A percentile compares a stretch with the other conserved stretches of the same genome.
Conservation (phyloP, 495 filamentous ascomycete species). For the Xylaria cubensis region DNA sequence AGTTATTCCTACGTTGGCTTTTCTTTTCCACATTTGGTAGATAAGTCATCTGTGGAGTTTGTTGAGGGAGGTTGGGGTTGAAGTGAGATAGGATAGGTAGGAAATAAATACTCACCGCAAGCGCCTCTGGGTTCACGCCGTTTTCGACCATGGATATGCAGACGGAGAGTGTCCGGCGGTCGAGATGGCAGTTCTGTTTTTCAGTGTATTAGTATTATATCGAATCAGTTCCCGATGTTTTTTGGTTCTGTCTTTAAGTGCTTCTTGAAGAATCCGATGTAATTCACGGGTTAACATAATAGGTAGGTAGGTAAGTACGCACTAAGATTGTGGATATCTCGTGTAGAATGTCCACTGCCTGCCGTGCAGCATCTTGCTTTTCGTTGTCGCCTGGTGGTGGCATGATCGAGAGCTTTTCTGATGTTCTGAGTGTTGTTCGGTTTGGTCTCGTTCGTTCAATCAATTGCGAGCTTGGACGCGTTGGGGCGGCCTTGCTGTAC, state of each 20-base stretch:
- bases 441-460: background rate
- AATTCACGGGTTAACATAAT: background rate
- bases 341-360: conserved; percentile 93
- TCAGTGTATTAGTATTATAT: background rate
- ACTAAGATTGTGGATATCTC: conserved; percentile 93
- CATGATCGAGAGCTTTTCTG: conserved; percentile 27
- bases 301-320: conserved; percentile 15
- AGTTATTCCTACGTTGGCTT: background rate
- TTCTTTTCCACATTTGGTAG: background rate
- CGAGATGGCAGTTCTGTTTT: conserved; percentile 89
- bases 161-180: conserved; percentile 86
- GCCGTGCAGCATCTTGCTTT: conserved; percentile 89
- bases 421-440: background rate
- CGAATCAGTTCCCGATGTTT: background rate
- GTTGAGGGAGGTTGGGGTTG: background rate
- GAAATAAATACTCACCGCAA: conserved; percentile 71
- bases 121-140: conserved; percentile 92
- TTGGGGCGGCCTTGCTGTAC: background rate
- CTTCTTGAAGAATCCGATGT: background rate
- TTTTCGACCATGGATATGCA: conserved; percentile 97
- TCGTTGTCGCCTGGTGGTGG: conserved; percentile 53
- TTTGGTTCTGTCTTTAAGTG: background rate
- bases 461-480: background rate
- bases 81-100: background rate
- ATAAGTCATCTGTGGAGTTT: background rate